These are phyloP conservation scores for Citrullus colocynthis DNA, from an alignment of 306 rosid genomes.

Conservation along the genomic window DNA sequence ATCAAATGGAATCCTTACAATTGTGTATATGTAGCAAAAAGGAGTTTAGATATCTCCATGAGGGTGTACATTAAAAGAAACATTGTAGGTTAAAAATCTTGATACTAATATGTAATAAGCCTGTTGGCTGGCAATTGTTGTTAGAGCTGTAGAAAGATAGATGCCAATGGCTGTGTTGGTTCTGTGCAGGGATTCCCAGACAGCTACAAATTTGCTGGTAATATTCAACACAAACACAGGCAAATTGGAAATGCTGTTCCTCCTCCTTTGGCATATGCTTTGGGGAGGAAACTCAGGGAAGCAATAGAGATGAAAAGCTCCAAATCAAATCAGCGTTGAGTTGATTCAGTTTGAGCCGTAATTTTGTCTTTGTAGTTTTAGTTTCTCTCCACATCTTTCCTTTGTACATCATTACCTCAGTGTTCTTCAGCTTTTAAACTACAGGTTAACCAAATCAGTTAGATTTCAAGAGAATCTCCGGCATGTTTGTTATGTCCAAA, in stretches of 20 bases:
- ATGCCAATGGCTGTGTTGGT: neutral
- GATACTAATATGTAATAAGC: neutral
- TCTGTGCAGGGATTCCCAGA: slow-evolving; percentile 80
- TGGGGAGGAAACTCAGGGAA: slow-evolving; percentile 73
- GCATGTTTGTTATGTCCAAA: neutral
- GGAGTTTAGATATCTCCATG: neutral
- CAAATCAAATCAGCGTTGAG: neutral
- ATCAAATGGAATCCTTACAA: neutral
- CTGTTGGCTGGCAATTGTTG: neutral
- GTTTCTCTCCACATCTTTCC: neutral
- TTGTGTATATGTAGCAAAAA: neutral
- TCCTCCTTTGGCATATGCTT: slow-evolving; percentile 81
- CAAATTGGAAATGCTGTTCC: slow-evolving; percentile 99
- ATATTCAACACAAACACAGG: slow-evolving; percentile 70
- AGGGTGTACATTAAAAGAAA: neutral
- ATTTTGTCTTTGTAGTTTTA: neutral
- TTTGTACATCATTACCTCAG: neutral
- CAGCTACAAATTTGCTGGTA: slow-evolving; percentile 54
- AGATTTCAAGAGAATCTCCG: neutral
- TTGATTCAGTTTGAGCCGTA: neutral
- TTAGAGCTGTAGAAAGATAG: neutral
- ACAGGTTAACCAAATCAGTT: neutral
- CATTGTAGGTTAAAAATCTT: neutral
- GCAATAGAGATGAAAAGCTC: slow-evolving; percentile 36
- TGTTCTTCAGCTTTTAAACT: neutral